Evolutionary conservation across 2,329 filamentous ascomycete species (phyloP), one percentile per base, ranked within the genome.

Genomic region (Penicillium thymicola): DNA sequence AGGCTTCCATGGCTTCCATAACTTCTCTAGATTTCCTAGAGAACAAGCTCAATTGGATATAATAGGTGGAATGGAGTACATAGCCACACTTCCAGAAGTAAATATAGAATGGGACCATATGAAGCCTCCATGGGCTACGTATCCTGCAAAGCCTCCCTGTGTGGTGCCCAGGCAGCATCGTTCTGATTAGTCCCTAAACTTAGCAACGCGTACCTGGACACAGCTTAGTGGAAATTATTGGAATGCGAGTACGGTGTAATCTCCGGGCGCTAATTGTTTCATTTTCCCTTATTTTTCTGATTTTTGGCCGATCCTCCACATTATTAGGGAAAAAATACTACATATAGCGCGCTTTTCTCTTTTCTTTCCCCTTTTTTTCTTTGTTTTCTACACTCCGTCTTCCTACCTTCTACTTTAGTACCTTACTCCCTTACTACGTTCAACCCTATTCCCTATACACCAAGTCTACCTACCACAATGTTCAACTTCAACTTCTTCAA

Each of bases 401-500:
- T n/a, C n/a, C n/a, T n/a, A n/a, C n/a, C n/a, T n/a, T n/a, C n/a
- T 30, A 30, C 28, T 21, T 21, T 30, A 30, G 10, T 30, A 30
- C 3, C 5, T 30, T 30, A 32, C 21, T 30, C 13, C 21, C 27
- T 46, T 10, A 42, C 41, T 11, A 34, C 14, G 34, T 27, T 18
- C 21, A 16, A 49, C 32, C 11, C 25, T 40, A 30, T 30, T 21
- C 42, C 44, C 44, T 11, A 32, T 41, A 42, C n/a, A 25, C 11
- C 10, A 11, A 30, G 10, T 11, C 28, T 28, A 28, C 30, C n/a
- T 41, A 44, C 42, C 27, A 40, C 51, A 48, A 51, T 68, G 65
- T 68, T 69, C 66, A 64, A 67, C 62, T 68, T 71, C 67, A 66
- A 66, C 65, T 60, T 64, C 51, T 72, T 71, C 67, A 72, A 71